These are phyloP conservation scores for Termitomyces sp. DNA, from an alignment of 768 basidiomycete species.

Conservation along the genomic window DNA sequence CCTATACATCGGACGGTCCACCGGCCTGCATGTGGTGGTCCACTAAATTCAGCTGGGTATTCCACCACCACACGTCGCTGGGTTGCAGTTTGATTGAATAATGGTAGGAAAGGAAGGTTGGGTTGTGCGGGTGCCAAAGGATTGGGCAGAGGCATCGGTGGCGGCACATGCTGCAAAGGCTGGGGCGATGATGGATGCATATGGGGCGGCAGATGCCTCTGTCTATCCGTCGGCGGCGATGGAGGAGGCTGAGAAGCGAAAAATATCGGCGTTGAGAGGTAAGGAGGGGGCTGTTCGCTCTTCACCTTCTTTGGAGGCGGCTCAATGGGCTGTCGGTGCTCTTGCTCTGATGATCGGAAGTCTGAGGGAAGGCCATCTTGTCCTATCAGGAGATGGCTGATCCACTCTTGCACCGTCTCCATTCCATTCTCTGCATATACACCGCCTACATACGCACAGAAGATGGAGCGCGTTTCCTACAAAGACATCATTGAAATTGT, in stretches of 20 bases:
- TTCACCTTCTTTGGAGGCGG: constrained; percentile 41
- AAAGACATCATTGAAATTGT: constrained; percentile 2
- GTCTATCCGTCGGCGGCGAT: constrained; percentile 15
- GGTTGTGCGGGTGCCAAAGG: constrained; percentile 65
- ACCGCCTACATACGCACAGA: constrained; percentile 67
- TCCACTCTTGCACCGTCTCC: constrained; percentile 52
- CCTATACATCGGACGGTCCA: constrained; percentile 71
- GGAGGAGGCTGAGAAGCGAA: constrained; percentile 30
- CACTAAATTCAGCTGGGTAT: constrained; percentile 56
- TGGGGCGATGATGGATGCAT: constrained; percentile 16
- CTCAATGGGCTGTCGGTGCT: constrained; percentile 12
- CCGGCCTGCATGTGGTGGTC: constrained; percentile 63
- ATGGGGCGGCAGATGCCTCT: constrained; percentile 14
- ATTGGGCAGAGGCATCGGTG: constrained; percentile 34
- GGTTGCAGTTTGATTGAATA: constrained; percentile 71
- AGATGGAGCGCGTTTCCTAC: constrained; percentile 55
- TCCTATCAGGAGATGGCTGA: constrained; percentile 35
- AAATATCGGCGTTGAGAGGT: constrained; percentile 24
- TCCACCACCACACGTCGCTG: constrained; percentile 62
- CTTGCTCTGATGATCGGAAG: constrained; percentile 10
- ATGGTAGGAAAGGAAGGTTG: constrained; percentile 57
- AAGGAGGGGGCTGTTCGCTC: constrained; percentile 28
- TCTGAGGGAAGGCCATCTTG: constrained; percentile 1
- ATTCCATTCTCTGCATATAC: constrained; percentile 55
- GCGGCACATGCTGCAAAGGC: constrained; percentile 12